These are phyloP conservation scores for Sporothrix schenckii DNA, from an alignment of 2,329 filamentous ascomycete species.

Conservation along the genomic window DNA sequence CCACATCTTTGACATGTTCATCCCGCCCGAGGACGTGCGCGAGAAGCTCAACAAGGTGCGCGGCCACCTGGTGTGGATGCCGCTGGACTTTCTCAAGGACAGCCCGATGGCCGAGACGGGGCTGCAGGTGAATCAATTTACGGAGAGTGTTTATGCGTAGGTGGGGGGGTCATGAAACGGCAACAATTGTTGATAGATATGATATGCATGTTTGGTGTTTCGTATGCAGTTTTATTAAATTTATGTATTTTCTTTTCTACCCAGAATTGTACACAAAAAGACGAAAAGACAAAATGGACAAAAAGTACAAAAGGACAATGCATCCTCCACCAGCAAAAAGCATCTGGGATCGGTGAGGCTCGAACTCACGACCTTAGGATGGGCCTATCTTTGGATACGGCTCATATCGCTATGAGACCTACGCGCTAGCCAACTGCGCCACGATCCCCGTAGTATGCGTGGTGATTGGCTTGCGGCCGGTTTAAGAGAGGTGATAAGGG, in stretches of 20 bases:
- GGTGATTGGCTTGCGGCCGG: background rate
- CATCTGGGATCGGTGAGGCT: slow-evolving; percentile 36
- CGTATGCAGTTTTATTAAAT: no score
- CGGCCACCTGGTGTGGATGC: slow-evolving; percentile 94
- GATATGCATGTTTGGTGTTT: background rate
- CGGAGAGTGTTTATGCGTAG: slow-evolving; percentile 82
- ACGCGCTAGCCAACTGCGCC: slow-evolving; percentile 30
- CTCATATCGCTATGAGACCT: slow-evolving; percentile 29
- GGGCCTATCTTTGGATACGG: slow-evolving; percentile 21
- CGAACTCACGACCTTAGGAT: slow-evolving; percentile 38
- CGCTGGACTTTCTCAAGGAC: slow-evolving; percentile 81
- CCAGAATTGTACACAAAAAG: background rate
- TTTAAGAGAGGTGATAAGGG: background rate
- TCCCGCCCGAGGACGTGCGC: slow-evolving; percentile 72
- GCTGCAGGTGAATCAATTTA: slow-evolving; percentile 80
- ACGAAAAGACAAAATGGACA: background rate
- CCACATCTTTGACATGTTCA: slow-evolving; percentile 81
- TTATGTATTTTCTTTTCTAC: no score
- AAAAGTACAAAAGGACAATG: background rate
- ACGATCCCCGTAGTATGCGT: slow-evolving; percentile 17
- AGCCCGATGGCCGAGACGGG: slow-evolving; percentile 89
- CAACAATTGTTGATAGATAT: background rate
- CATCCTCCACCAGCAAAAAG: background rate
- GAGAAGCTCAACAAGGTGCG: slow-evolving; percentile 76
- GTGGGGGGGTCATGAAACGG: background rate